These are phyloP conservation scores for Oryza australiensis DNA, from an alignment of 176 grass and related monocot genomes.

Conservation along the genomic window DNA sequence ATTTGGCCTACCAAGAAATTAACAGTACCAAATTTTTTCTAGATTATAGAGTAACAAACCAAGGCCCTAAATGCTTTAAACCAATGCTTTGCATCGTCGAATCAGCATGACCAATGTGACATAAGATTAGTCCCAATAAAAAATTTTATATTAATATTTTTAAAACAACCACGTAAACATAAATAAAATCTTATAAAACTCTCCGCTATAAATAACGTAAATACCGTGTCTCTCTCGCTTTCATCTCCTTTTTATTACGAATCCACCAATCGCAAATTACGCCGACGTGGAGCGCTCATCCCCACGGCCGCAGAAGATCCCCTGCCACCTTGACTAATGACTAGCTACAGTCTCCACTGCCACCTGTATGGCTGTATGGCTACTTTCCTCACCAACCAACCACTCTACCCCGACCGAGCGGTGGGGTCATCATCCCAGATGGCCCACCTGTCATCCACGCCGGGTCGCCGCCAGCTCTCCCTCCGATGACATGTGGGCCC, in stretches of 20 bases:
- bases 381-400: not conserved
- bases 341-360: slow-evolving; percentile 21
- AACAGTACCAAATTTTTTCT: too few species aligned
- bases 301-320: slow-evolving; percentile 17
- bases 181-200: too few species aligned
- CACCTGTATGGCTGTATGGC: not conserved
- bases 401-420: not conserved
- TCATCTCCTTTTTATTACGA: not conserved
- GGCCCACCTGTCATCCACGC: not conserved
- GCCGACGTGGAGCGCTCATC: not conserved
- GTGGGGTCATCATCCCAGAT: too few species aligned
- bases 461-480: accelerated
- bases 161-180: too few species aligned
- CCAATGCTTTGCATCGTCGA: too few species aligned
- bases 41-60: too few species aligned
- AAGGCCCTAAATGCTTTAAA: too few species aligned
- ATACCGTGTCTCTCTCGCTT: not conserved
- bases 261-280: not conserved
- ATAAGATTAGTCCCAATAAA: too few species aligned
- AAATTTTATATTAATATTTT: too few species aligned
- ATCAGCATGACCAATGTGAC: not conserved
- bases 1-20: too few species aligned
- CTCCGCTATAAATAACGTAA: too few species aligned
- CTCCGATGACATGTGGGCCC: not conserved
- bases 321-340: slow-evolving; percentile 42